Percentiles rank a stretch among this genome's conserved stretches.
Conservation (phyloP, 192 early-diverging fungal genomes). For the Fimicolochytrium jonesii region DNA sequence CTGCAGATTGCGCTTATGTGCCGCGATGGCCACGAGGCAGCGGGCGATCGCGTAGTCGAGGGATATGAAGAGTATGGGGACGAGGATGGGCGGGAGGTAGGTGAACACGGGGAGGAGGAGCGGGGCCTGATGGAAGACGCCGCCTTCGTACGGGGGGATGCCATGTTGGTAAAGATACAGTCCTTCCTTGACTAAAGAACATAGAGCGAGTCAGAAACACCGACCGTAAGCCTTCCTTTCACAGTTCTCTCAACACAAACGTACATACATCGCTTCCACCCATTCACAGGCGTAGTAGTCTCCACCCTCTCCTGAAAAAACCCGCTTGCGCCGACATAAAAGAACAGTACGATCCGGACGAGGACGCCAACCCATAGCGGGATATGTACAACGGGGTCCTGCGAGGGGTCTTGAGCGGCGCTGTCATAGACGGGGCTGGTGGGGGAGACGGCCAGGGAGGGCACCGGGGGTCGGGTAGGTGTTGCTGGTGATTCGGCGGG, state of each 20-base stretch:
- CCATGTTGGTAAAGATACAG: slow-evolving; percentile 68
- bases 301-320: slow-evolving; percentile 46
- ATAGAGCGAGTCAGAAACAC: too few relatives aligned
- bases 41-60: slow-evolving; percentile 66
- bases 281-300: slow-evolving; percentile 81
- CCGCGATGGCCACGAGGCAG: slow-evolving; percentile 54
- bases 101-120: slow-evolving; percentile 72
- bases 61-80: slow-evolving; percentile 50
- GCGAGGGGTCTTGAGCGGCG: too few relatives aligned
- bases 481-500: too few relatives aligned
- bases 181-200: slow-evolving; percentile 79
- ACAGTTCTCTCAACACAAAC: too few relatives aligned
- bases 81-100: slow-evolving; percentile 46
- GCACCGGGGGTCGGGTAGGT: too few relatives aligned
- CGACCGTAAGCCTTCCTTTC: too few relatives aligned
- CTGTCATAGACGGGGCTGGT: too few relatives aligned
- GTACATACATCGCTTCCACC: slow-evolving; percentile 76
- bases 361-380: slow-evolving; percentile 19
- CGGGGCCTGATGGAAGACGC: slow-evolving; percentile 84
- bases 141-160: slow-evolving; percentile 83
- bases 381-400: slow-evolving; percentile 16
- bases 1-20: slow-evolving; percentile 26
- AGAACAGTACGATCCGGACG: slow-evolving; percentile 27
- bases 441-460: too few relatives aligned
- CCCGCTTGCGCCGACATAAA: slow-evolving; percentile 1